Base-by-base conservation (phyloP, 176 grass and related monocot genomes). In the Dactylis glomerata region DNA sequence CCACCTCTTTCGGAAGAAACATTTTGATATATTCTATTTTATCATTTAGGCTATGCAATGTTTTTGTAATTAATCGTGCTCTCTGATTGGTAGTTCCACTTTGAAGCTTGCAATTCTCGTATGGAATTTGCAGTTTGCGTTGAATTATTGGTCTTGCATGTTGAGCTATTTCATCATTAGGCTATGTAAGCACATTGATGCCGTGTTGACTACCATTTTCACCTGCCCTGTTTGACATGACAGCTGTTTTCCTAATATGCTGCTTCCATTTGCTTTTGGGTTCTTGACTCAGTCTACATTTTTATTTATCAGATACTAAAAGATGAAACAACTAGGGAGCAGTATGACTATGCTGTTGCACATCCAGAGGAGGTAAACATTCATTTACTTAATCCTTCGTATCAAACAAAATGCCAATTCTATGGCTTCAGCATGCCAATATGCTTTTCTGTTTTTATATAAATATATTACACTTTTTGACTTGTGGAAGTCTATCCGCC, bases 291-390 rank as follows among this genome's bases (percentile, higher is more conserved):
- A 9, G 11, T 74, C 31, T 75, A 76, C 22, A 2, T 79, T 82
- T 64, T 68, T n/a, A 79, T 85, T 61, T 76, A 23, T 37, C 85
- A 97, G 96, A 95, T 95, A 84, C 82, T 98, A 44, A 98, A 92
- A 86, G 96, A 98, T 76, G 96, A 98, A 87, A 81, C 91, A 63
- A 95, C 96, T 83, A 88, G 96, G 80, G 73, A 90, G 82, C 85
- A 98, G 45, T 98, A 95, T 87, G 92, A 97, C 73, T 98, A 95
- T 95, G 96, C 96, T 63, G 95, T 98, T 90, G 96, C 89, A 66
- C 96, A 98, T 90, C 96, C 92, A n/a, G 91, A 98, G 77, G 92
- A 98, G 96, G 96, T 98, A 90, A 86, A 44, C 44, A 13, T 74
- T 37, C 76, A 38, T 63, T 67, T 27, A 26, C 13, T 67, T 75